Base-by-base conservation (phyloP, 2,329 filamentous ascomycete genomes). In the Epichloe scottii region DNA sequence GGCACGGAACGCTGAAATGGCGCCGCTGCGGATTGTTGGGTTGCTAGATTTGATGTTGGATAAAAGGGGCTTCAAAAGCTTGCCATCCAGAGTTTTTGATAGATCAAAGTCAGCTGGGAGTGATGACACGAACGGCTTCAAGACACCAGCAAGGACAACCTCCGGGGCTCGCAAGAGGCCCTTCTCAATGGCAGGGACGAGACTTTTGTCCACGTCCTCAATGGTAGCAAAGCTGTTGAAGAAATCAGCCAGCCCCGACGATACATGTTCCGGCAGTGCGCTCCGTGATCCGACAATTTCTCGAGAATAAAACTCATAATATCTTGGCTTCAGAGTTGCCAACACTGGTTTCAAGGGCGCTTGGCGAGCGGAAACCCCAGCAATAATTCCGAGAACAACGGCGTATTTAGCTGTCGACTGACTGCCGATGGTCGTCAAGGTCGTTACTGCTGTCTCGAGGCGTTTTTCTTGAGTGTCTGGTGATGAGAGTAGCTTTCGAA, bases 1-100 rank as follows among this genome's bases (percentile, higher is more conserved):
- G 10, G 78, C 77, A 56, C 77, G 76, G 64, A 97, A 95, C 7
- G 85, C 85, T 39, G 77, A 74, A 21, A 90, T 69, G 8, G 87
- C 86, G 23, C 89, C 89, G 55, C 78, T 78, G 51, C 91, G 83
- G 55, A 96, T 88, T 2, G 69, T 68, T 14, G 79, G 71, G 64
- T 95, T 97, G 61, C 86, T 90, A 1, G 93, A 97, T 67, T 95
- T 96, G 66, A 90, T 75, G 63, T 89, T 95, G 40, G 89, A 83
- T n/a, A 97, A 69, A 12, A 98, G 72, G 5, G 89, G 88, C 66
- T 95, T 97, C 38, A 94, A 68, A 37, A 98, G 74, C 54, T 85
- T 86, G 26, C 76, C 73, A 49, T 78, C 76, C 17, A 97, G 73
- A 4, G 86, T 70, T 38, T 81, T 78, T 8, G 91, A 91, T 17